These are phyloP conservation scores for Oenanthe javanica DNA, from an alignment of 140 eudicot species.

Conservation along the genomic window DNA sequence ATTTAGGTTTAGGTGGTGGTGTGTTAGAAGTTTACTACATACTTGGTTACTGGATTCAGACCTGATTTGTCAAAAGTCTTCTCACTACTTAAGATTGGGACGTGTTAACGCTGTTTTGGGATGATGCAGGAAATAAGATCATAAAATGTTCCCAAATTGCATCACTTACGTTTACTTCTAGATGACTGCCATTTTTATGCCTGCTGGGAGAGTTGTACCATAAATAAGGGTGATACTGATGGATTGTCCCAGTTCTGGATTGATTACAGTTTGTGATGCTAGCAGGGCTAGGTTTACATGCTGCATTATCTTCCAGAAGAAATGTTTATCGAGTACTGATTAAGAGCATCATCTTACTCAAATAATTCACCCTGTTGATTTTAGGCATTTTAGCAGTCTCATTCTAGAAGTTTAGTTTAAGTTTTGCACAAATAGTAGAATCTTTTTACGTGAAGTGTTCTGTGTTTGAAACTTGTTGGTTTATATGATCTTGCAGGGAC, in stretches of 20 bases:
- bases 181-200: neutral
- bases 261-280: neutral
- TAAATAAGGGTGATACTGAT: neutral
- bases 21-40: neutral
- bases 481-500: constrained; percentile 48
- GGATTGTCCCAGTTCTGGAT: neutral
- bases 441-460: neutral
- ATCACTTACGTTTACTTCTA: neutral
- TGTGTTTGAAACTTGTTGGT: neutral
- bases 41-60: neutral
- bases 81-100: neutral
- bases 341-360: neutral
- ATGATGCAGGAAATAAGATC: neutral
- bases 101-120: neutral
- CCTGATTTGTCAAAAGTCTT: neutral
- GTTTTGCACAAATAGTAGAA: neutral
- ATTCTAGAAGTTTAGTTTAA: neutral
- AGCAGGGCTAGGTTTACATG: neutral
- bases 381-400: neutral
- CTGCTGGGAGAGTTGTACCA: neutral
- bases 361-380: neutral
- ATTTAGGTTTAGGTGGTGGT: neutral
- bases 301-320: neutral
- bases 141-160: neutral
- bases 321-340: neutral